Base-by-base conservation (phyloP, 2,329 filamentous ascomycete genomes). In the Verruconis gallopava region DNA sequence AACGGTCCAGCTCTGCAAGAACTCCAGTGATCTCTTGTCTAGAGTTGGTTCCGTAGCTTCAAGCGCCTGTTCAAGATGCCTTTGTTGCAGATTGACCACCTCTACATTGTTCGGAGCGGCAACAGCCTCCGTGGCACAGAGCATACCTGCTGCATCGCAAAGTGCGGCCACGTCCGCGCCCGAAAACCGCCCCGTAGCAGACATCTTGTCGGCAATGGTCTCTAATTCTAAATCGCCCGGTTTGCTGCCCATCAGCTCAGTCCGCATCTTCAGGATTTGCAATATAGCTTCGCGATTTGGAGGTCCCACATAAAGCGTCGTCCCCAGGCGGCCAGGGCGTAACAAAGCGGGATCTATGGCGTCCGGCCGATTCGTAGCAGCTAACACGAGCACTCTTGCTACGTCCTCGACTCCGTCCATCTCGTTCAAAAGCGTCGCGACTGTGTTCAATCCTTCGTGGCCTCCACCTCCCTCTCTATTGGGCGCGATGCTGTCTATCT, bases 391-490 rank as follows among this genome's bases (percentile, higher is more conserved):
- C 0, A 96, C 86, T 44, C 83, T 83, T 42, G 79, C 79, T 15
- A 93, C 68, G 30, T 79, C 70, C 59, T 94, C 85, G 50, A 95
- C 93, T 37, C 89, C 89, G 55, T 95, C 89, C 81, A 96, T 93
- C 57, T 95, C 89, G 46, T 86, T 94, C 4, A 96, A 72, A 20
- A 96, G 66, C 2, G 88, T 93, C 1, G 86, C 88, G 12, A 95
- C 73, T 35, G 93, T 83, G 55, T 95, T 91, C 37, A 94, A 71
- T 1, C 79, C 75, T 30, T 56, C 62, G 11, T 58, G 62, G 14
- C 65, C 59, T 4, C 61, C 58, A 3, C 67, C 67, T 19, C 67
- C 67, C 50, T 66, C 70, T 64, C 79, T 53, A 60, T 68, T 68
- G 22, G 71, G 69, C 28, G 70, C 82, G 48, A 96, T 89, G 3